These are phyloP conservation scores for Corniculantispora saksenae DNA, from an alignment of 2,329 filamentous ascomycete species.

Conservation along the genomic window DNA sequence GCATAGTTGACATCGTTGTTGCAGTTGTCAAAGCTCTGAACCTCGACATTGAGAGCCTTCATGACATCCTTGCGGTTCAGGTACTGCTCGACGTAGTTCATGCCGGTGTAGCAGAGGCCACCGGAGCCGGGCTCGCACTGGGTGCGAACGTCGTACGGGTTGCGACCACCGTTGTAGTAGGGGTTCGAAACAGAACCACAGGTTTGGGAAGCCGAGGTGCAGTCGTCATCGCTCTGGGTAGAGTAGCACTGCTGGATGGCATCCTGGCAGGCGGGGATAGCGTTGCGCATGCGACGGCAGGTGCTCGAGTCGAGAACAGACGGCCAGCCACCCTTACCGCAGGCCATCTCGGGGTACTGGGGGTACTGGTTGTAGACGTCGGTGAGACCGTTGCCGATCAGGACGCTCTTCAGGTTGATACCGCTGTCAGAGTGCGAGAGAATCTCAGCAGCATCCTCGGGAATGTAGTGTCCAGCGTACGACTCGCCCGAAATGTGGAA, in stretches of 20 bases:
- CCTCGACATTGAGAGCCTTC: slow-evolving; percentile 87
- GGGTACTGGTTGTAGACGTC: slow-evolving; percentile 92
- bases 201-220: slow-evolving; percentile 93
- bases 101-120: slow-evolving; percentile 90
- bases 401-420: slow-evolving; percentile 93
- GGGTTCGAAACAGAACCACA: slow-evolving; percentile 63
- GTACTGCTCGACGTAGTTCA: slow-evolving; percentile 84
- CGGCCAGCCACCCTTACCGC: slow-evolving; percentile 90
- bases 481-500: slow-evolving; percentile 98
- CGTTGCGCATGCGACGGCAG: slow-evolving; percentile 89
- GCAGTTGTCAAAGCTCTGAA: slow-evolving; percentile 88
- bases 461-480: slow-evolving; percentile 94
- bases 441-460: slow-evolving; percentile 88
- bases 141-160: slow-evolving; percentile 86
- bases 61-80: slow-evolving; percentile 83
- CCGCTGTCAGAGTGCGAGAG: slow-evolving; percentile 92
- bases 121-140: slow-evolving; percentile 75
- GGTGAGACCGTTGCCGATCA: slow-evolving; percentile 96
- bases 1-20: slow-evolving; percentile 99
- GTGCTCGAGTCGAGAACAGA: slow-evolving; percentile 76
- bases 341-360: slow-evolving; percentile 97
- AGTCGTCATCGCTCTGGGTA: slow-evolving; percentile 85
- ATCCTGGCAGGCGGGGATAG: slow-evolving; percentile 83
- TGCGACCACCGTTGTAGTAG: slow-evolving; percentile 13
- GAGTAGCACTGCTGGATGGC: slow-evolving; percentile 92